A percentile compares a stretch with the other conserved stretches of the same genome.
These are phyloP conservation scores for Pythium phragmitis DNA, from an alignment of 352 stramenopile genomes.

Conservation along the genomic window DNA sequence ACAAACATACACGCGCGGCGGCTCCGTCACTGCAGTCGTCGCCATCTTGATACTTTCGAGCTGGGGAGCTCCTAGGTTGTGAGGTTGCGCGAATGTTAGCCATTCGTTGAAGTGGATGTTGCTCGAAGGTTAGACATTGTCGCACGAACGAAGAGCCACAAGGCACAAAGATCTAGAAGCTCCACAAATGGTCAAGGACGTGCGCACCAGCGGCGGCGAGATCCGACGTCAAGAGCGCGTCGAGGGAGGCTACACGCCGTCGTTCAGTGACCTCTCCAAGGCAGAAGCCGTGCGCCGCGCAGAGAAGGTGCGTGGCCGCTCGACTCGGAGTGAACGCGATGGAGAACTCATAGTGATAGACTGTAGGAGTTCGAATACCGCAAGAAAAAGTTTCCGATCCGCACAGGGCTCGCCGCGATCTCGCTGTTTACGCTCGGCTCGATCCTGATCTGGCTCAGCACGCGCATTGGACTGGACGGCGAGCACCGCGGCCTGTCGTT, in stretches of 20 bases:
- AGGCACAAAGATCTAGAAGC: not conserved
- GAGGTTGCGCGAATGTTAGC: conserved; percentile 2
- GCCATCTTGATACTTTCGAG: not conserved
- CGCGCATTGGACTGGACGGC: conserved; percentile 67
- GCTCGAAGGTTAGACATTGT: too few species aligned
- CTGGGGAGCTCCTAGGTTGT: not conserved
- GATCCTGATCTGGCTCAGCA: conserved; percentile 77
- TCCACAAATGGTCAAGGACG: conserved; percentile 55
- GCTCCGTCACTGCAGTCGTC: conserved; percentile 5
- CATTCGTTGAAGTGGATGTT: too few species aligned
- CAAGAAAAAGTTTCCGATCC: conserved; percentile 63
- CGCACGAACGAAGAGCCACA: conserved; percentile 21
- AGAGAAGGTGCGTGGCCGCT: conserved; percentile 27
- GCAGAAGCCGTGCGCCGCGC: conserved; percentile 29
- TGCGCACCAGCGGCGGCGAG: conserved; percentile 28
- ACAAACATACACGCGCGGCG: conserved; percentile 43
- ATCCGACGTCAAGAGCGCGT: conserved; percentile 36
- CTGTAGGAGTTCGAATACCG: conserved; percentile 33
- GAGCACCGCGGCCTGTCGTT: conserved; percentile 75
- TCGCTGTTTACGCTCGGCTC: conserved; percentile 73
- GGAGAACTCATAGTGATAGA: not conserved
- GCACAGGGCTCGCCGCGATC: conserved; percentile 68
- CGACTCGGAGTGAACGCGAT: conserved; percentile 16
- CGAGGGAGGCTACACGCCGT: conserved; percentile 16
- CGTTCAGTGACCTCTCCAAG: conserved; percentile 42